Percentiles rank a stretch among this genome's conserved stretches.
phyloP scores from a whole-genome alignment of 2,329 filamentous ascomycete species.

The Coccinonectria pachysandricola region DNA sequence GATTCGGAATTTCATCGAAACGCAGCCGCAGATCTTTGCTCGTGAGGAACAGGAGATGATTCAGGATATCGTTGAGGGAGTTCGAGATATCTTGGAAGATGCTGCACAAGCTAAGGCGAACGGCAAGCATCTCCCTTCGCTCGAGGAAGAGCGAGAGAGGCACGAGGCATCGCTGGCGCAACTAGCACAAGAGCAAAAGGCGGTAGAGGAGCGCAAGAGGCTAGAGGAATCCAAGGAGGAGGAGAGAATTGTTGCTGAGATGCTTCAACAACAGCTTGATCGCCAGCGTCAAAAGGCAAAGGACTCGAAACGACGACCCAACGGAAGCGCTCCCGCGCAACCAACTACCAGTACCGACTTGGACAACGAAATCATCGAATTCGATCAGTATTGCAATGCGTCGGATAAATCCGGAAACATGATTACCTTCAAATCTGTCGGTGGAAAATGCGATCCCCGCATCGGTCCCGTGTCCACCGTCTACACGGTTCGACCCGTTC shows the following conservation, averaged over 20 bases:
- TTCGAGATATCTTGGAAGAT: slow-evolving; percentile 73
- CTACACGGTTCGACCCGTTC: slow-evolving; percentile 62
- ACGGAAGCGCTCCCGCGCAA: slow-evolving; percentile 20
- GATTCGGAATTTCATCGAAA: slow-evolving; percentile 54
- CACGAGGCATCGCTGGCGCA: slow-evolving; percentile 64
- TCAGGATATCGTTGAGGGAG: slow-evolving; percentile 55
- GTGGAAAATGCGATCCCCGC: slow-evolving; percentile 56
- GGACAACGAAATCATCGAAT: slow-evolving; percentile 37
- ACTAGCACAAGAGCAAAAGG: slow-evolving; percentile 45
- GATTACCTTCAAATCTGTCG: slow-evolving; percentile 60
- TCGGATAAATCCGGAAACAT: slow-evolving; percentile 53
- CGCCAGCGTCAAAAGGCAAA: slow-evolving; percentile 55
- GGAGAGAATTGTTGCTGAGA: slow-evolving; percentile 56
- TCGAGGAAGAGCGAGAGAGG: slow-evolving; percentile 79
- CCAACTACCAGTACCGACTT: slow-evolving; percentile 19
- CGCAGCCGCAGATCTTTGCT: slow-evolving; percentile 43
- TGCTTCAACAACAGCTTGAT: slow-evolving; percentile 63
- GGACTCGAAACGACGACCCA: slow-evolving; percentile 48
- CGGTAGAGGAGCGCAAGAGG: slow-evolving; percentile 42
- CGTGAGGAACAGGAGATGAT: slow-evolving; percentile 48
- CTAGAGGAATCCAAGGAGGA: slow-evolving; percentile 54
- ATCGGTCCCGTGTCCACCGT: slow-evolving; percentile 57
- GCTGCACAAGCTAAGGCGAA: slow-evolving; percentile 68
- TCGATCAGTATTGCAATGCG: slow-evolving; percentile 57
- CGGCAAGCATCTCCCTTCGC: slow-evolving; percentile 67